Base-by-base conservation (phyloP, 352 stramenopile species). In the Globisporangium middletonii region DNA sequence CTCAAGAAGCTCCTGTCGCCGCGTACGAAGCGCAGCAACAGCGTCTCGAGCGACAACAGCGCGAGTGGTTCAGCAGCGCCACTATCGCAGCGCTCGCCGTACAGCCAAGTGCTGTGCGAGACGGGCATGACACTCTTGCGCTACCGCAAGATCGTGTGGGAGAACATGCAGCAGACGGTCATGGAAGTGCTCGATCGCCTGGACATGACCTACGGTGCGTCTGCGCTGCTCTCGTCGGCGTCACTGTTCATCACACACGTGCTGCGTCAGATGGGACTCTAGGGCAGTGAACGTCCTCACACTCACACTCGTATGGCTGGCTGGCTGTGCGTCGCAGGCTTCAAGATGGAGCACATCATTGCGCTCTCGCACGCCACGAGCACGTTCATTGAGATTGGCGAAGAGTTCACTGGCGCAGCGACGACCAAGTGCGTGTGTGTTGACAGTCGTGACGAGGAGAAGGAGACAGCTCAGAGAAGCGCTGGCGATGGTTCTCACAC, bases 281-380 rank as follows among this genome's bases (percentile, higher is more conserved):
- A 23, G 23, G 23, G 23, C 23, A 23, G 23, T 23, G 23, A 23
- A 23, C 23, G 23, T 23, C 23, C 23, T 23, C 33, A 19, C 41
- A 44, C 66, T 49, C 46, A 12, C 62, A 33, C 42, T 7, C 30
- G 59, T 23, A 52, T 11, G 37, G 38, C 12, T 23, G 23, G 23
- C 23, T 23, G 23, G 23, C 6, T 9, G 33, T 38, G 33, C 33
- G 33, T 38, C 33, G 4, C 59, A 94, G 80, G 77, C 6, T 84
- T 92, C 65, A 92, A 96, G 55, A 78, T 95, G 60, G 88, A 96
- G 57, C 86, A 96, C 44, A 80, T 97, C 18, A 89, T 95, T 47
- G 73, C 69, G 7, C 67, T 97, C 45, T 83, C 87, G 42, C 77
- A 89, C 49, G 73, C 77, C 3, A 92, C 87, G 5, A 77, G 73